These are phyloP conservation scores for Candida sithepensis DNA, from an alignment of 805 yeast species.

Conservation along the genomic window DNA sequence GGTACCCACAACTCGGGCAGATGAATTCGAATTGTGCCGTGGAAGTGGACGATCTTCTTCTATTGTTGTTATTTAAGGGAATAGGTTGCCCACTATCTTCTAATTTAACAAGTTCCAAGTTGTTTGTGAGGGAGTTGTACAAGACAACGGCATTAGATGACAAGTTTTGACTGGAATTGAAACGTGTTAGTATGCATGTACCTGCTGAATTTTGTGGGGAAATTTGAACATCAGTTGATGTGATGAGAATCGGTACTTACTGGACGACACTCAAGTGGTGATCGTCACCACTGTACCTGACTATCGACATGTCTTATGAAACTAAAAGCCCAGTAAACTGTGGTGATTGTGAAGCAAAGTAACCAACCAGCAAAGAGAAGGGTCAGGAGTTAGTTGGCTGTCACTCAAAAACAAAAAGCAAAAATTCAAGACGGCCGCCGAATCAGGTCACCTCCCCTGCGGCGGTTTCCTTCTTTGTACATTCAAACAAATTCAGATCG, in stretches of 20 bases:
- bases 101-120: conserved; percentile 24
- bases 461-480: background rate
- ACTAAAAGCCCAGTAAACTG: no score
- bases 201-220: background rate
- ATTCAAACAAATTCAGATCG: no score
- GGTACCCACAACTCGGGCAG: conserved; percentile 29
- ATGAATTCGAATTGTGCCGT: conserved; percentile 15
- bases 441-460: background rate
- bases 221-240: background rate
- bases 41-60: conserved; percentile 9
- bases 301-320: conserved; percentile 14
- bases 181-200: conserved; percentile 3
- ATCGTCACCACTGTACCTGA: conserved; percentile 13
- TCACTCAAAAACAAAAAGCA: background rate
- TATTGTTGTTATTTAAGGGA: background rate
- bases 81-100: conserved; percentile 5
- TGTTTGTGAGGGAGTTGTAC: conserved; percentile 26
- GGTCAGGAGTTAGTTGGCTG: no score
- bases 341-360: background rate
- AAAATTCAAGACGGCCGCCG: background rate
- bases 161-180: conserved; percentile 16
- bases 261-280: conserved; percentile 16
- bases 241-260: conserved; percentile 4
- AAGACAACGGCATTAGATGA: conserved; percentile 27
- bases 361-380: background rate